phyloP scores from a whole-genome alignment of 352 stramenopile species.

The Phytopythium vexans region DNA sequence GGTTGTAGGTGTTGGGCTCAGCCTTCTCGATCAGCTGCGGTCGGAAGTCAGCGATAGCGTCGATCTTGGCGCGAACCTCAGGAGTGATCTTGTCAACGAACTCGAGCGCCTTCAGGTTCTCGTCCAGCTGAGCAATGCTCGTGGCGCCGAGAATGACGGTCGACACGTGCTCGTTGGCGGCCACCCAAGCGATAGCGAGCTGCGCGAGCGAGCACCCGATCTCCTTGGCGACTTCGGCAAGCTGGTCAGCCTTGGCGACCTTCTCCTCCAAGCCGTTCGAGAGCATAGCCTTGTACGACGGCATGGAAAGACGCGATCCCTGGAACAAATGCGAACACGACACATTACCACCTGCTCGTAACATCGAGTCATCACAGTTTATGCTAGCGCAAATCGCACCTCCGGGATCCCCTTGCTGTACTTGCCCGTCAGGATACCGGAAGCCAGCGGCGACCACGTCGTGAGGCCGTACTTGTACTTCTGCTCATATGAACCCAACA shows the following conservation, averaged over 20 bases:
- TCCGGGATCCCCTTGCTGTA: slow-evolving; percentile 58
- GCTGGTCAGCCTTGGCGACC: slow-evolving; percentile 29
- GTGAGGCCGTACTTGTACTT: slow-evolving; percentile 72
- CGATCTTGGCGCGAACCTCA: slow-evolving; percentile 48
- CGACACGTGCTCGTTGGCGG: no score
- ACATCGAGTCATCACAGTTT: no score
- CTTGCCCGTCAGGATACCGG: slow-evolving; percentile 68
- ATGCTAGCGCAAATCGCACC: no score
- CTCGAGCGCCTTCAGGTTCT: no score
- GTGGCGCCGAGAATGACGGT: no score
- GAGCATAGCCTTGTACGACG: slow-evolving; percentile 30
- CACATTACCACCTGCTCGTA: no score
- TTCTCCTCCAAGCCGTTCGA: slow-evolving; percentile 41
- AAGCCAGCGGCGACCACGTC: slow-evolving; percentile 65
- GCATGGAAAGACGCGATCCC: slow-evolving; percentile 46
- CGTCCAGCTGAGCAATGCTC: no score
- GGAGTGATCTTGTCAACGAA: slow-evolving; percentile 54
- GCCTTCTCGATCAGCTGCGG: slow-evolving; percentile 19
- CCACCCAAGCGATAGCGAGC: slow-evolving; percentile 37
- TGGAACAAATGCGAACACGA: no score
- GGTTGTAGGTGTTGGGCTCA: slow-evolving; percentile 17
- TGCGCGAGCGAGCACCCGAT: slow-evolving; percentile 57
- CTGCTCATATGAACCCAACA: no score
- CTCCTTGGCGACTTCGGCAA: slow-evolving; percentile 52
- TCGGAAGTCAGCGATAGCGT: slow-evolving; percentile 42